Percentiles rank a stretch among this genome's conserved stretches.
phyloP scores from a whole-genome alignment of 2,329 filamentous ascomycete genomes.

The Cyanodermella asteris region DNA sequence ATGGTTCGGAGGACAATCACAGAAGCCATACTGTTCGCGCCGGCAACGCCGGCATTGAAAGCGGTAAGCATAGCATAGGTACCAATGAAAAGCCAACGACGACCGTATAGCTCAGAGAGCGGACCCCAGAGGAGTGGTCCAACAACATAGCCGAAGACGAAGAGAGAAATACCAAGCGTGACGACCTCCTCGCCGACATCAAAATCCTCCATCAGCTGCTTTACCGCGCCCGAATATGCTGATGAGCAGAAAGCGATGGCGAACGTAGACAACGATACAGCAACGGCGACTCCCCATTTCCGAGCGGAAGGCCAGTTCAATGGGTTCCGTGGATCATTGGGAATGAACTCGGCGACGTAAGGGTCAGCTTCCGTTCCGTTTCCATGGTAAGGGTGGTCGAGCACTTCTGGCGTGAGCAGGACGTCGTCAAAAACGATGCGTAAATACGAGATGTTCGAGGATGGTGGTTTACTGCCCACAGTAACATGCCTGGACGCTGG shows the following conservation, averaged over 20 bases:
- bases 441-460: constrained; percentile 18
- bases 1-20: constrained; percentile 48
- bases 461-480: too few species aligned
- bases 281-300: constrained; percentile 44
- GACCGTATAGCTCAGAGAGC: constrained; percentile 33
- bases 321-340: constrained; percentile 44
- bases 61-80: constrained; percentile 36
- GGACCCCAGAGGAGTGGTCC: constrained; percentile 46
- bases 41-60: constrained; percentile 40
- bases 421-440: constrained; percentile 34
- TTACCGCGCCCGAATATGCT: constrained; percentile 39
- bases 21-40: constrained; percentile 33
- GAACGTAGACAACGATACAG: constrained; percentile 44
- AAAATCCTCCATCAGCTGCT: constrained; percentile 34
- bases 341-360: constrained; percentile 46
- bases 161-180: constrained; percentile 41
- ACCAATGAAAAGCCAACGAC: constrained; percentile 32
- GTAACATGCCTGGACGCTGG: too few species aligned
- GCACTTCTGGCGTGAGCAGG: constrained; percentile 33
- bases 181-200: constrained; percentile 28
- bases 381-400: constrained; percentile 34
- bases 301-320: constrained; percentile 32
- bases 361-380: constrained; percentile 45
- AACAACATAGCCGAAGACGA: constrained; percentile 38
- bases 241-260: constrained; percentile 48